Conservation (phyloP, 345 rosid genomes). For the Aquilaria malaccensis region DNA sequence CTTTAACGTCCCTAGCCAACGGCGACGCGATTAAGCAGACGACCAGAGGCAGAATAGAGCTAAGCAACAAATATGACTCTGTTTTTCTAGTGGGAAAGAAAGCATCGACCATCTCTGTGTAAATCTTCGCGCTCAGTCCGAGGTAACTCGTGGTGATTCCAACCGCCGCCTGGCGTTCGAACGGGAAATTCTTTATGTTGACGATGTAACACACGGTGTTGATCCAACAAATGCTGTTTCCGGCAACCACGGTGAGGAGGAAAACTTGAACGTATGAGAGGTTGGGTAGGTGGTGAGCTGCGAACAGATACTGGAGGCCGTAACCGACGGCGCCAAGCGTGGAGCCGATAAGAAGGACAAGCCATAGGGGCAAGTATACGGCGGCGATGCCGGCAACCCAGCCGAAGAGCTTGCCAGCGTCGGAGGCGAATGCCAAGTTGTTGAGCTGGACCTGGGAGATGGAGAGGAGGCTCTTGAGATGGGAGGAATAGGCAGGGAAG, state of each 20-base stretch:
- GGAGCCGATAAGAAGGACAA: conserved; percentile 68
- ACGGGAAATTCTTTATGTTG: conserved; percentile 41
- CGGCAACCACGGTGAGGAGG: conserved; percentile 62
- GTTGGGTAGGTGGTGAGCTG: conserved; percentile 31
- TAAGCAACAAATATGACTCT: conserved; percentile 49
- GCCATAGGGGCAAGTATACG: conserved; percentile 56
- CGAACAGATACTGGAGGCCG: conserved; percentile 70
- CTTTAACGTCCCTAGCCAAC: conserved; percentile 22
- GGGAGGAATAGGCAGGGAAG: conserved; percentile 88
- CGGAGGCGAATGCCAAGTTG: conserved; percentile 85
- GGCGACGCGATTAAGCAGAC: conserved; percentile 36
- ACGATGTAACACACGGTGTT: conserved; percentile 74
- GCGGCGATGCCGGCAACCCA: conserved; percentile 85
- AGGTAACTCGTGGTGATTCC: conserved; percentile 75
- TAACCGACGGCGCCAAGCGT: conserved; percentile 61
- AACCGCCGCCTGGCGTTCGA: conserved; percentile 49
- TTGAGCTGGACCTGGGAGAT: conserved; percentile 78
- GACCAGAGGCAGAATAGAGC: conserved; percentile 45
- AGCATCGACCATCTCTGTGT: conserved; percentile 51
- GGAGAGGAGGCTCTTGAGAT: conserved; percentile 64
- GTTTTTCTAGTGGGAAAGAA: conserved; percentile 34
- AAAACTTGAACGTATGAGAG: conserved; percentile 50
- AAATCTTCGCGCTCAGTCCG: conserved; percentile 74
- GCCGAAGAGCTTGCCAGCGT: conserved; percentile 85
- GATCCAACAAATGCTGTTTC: conserved; percentile 96